Evolutionary conservation across 257 asterid species (phyloP).

Genomic region (Primulina tabacum): DNA sequence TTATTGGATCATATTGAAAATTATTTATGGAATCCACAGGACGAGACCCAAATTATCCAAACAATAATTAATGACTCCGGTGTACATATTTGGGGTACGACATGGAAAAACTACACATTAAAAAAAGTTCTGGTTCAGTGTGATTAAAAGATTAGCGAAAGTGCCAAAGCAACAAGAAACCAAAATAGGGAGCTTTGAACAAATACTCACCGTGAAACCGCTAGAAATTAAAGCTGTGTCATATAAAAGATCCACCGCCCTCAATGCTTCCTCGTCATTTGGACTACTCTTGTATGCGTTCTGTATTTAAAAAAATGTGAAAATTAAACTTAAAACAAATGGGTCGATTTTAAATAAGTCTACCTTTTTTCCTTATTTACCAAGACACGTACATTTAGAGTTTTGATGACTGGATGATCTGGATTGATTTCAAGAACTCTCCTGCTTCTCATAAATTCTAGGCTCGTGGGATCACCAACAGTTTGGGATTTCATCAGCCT

Average conservation of each 20-base stretch:
- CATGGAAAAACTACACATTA: not conserved
- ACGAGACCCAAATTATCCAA: not conserved
- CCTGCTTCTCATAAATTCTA: conserved; percentile 86
- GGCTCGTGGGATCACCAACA: conserved; percentile 64
- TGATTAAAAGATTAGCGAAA: not conserved
- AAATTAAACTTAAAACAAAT: not conserved
- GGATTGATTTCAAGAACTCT: conserved; percentile 96
- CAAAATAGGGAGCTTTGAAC: not conserved
- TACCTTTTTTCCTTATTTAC: not conserved
- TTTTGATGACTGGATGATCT: conserved; percentile 77
- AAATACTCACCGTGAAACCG: conserved; percentile 79
- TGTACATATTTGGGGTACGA: not conserved
- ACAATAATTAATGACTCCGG: not conserved
- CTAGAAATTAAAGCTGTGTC: conserved; percentile 92
- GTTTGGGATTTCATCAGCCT: conserved; percentile 97
- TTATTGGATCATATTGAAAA: not conserved
- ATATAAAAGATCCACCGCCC: conserved; percentile 81
- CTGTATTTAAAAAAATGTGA: conserved; percentile 35
- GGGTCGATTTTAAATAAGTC: not conserved
- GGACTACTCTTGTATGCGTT: conserved; percentile 72
- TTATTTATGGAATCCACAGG: not conserved
- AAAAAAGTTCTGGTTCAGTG: not conserved
- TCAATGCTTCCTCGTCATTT: conserved; percentile 86
- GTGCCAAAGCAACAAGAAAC: not conserved
- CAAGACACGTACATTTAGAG: conserved; percentile 53